These are phyloP conservation scores for Pulveroboletus sp. DNA, from an alignment of 1,284 basidiomycete genomes.

Conservation along the genomic window DNA sequence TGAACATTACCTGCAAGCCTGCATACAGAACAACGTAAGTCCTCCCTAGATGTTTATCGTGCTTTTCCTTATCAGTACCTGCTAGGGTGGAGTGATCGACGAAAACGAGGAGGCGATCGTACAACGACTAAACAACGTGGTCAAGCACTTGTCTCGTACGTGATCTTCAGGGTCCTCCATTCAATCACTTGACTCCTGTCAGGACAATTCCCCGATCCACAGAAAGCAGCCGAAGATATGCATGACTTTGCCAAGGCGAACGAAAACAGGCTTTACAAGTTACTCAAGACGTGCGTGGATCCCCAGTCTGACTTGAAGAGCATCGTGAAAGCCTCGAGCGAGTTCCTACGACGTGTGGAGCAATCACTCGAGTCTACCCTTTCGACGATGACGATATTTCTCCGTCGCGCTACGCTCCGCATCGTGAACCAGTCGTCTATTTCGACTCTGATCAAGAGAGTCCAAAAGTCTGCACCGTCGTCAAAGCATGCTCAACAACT, in stretches of 20 bases:
- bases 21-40: conserved; percentile 80
- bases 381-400: conserved; percentile 71
- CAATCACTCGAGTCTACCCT: conserved; percentile 63
- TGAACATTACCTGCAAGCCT: conserved; percentile 68
- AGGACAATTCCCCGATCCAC: conserved; percentile 68
- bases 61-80: conserved; percentile 14
- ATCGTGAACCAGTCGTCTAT: conserved; percentile 86
- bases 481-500: conserved; percentile 51
- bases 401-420: conserved; percentile 73
- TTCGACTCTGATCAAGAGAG: conserved; percentile 71
- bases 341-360: conserved; percentile 77
- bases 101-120: conserved; percentile 68
- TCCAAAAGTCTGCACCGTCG: conserved; percentile 51
- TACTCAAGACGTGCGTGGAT: conserved; percentile 82
- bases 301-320: conserved; percentile 80
- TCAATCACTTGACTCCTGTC: conserved; percentile 3
- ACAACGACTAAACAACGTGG: conserved; percentile 52
- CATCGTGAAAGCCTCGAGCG: conserved; percentile 78
- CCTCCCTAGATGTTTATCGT: not conserved
- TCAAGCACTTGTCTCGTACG: conserved; percentile 63
- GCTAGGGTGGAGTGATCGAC: conserved; percentile 84
- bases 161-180: conserved; percentile 8
- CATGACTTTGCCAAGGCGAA: conserved; percentile 85
- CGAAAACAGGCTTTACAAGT: conserved; percentile 83
- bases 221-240: conserved; percentile 79